A percentile compares a stretch with the other conserved stretches of the same genome.
phyloP scores from a whole-genome alignment of 2,329 filamentous ascomycete species.

The Verticillium alfalfae region DNA sequence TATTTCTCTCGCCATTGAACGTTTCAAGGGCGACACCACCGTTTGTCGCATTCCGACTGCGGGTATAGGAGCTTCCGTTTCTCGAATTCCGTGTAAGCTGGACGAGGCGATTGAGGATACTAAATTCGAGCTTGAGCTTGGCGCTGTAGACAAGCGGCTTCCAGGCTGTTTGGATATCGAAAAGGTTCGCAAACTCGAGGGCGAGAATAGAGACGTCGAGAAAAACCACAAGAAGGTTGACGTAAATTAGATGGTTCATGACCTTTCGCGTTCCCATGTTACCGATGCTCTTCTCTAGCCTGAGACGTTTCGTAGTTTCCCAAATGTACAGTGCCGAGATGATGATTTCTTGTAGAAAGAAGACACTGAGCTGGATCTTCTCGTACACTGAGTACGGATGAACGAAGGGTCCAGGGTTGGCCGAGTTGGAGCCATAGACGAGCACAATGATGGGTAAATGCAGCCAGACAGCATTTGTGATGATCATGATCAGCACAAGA shows the following conservation, averaged over 20 bases:
- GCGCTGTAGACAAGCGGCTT: slow-evolving; percentile 26
- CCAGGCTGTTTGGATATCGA: slow-evolving; percentile 24
- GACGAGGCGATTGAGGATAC: slow-evolving; percentile 26
- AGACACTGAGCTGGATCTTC: slow-evolving; percentile 49
- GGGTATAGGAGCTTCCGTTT: background rate
- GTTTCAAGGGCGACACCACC: background rate
- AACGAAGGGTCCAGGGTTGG: slow-evolving; percentile 23
- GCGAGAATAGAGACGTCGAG: slow-evolving; percentile 32
- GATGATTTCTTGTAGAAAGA: slow-evolving; percentile 49
- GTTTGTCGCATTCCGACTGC: background rate
- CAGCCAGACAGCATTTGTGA: slow-evolving; percentile 45
- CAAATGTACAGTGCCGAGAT: slow-evolving; percentile 47
- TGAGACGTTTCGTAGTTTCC: slow-evolving; percentile 39
- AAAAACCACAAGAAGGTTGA: slow-evolving; percentile 38
- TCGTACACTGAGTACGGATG: slow-evolving; percentile 40
- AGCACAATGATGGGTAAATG: slow-evolving; percentile 49
- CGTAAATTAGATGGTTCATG: slow-evolving; percentile 35
- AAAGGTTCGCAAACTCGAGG: slow-evolving; percentile 25
- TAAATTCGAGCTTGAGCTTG: slow-evolving; percentile 29
- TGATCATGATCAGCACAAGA: slow-evolving; percentile 50
- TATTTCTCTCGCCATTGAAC: background rate
- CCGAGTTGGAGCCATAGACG: slow-evolving; percentile 43
- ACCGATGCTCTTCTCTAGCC: slow-evolving; percentile 2
- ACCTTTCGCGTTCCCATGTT: slow-evolving; percentile 16
- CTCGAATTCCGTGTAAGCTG: slow-evolving; percentile 15